A percentile compares a stretch with the other conserved stretches of the same genome.
Evolutionary conservation across 2,329 filamentous ascomycete genomes (phyloP).

Genomic region (Fusarium devonianum): DNA sequence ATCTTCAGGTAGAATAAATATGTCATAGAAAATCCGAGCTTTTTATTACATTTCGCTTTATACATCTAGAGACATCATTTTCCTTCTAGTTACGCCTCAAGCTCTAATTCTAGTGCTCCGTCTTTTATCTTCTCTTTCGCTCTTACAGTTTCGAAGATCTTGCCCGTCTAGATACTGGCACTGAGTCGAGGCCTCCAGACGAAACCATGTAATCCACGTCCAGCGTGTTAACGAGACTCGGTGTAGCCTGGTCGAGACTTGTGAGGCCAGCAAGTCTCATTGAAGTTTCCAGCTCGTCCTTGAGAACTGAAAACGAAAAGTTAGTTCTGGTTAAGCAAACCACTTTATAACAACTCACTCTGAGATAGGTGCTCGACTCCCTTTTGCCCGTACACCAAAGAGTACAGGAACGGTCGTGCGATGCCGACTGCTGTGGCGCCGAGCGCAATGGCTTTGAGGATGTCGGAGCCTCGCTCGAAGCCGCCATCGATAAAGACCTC

Average conservation of each 20-base stretch:
- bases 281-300: slow-evolving; percentile 43
- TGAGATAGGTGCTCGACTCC: slow-evolving; percentile 62
- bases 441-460: slow-evolving; percentile 61
- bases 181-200: slow-evolving; percentile 21
- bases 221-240: slow-evolving; percentile 43
- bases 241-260: slow-evolving; percentile 39
- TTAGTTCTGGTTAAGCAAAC: background rate
- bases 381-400: slow-evolving; percentile 61
- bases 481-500: slow-evolving; percentile 63
- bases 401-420: slow-evolving; percentile 60
- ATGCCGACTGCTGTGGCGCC: slow-evolving; percentile 63
- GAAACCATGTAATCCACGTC: slow-evolving; percentile 44
- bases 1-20: too few species aligned
- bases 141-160: slow-evolving; percentile 30
- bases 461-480: slow-evolving; percentile 60
- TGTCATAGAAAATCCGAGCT: background rate
- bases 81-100: background rate
- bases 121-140: background rate
- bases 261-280: slow-evolving; percentile 44
- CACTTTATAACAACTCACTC: slow-evolving; percentile 51
- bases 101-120: background rate
- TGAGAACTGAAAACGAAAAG: slow-evolving; percentile 30
- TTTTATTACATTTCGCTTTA: background rate
- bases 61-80: background rate
- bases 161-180: background rate